phyloP scores from a whole-genome alignment of 192 early-diverging fungal species.

The Linnemannia exigua region DNA sequence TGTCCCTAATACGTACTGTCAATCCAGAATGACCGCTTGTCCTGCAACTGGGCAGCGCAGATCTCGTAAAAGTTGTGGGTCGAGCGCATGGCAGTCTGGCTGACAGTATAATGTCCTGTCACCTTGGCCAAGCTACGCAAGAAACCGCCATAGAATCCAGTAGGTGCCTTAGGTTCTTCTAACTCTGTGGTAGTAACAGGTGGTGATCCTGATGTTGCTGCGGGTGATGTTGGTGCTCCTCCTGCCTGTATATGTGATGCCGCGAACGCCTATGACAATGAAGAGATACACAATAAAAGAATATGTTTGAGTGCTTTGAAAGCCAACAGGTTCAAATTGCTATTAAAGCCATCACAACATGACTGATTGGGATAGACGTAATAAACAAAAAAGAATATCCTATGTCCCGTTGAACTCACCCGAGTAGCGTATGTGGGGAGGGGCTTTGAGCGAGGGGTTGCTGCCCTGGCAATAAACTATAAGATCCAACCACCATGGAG shows the following conservation, averaged over 20 bases:
- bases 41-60: slow-evolving; percentile 61
- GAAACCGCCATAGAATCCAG: slow-evolving; percentile 43
- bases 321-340: no score
- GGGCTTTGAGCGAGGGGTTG: slow-evolving; percentile 22
- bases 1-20: slow-evolving; percentile 45
- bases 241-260: slow-evolving; percentile 27
- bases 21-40: slow-evolving; percentile 64
- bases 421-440: slow-evolving; percentile 22
- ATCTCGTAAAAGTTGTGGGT: slow-evolving; percentile 65
- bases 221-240: slow-evolving; percentile 16
- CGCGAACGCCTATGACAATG: slow-evolving; percentile 17
- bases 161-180: slow-evolving; percentile 11
- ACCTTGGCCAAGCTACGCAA: slow-evolving; percentile 57
- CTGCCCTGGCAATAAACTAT: slow-evolving; percentile 21
- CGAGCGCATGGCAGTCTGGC: slow-evolving; percentile 66
- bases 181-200: neutral
- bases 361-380: neutral
- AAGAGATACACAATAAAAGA: neutral
- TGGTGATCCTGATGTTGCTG: slow-evolving; percentile 7
- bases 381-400: neutral
- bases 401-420: slow-evolving; percentile 20
- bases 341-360: no score
- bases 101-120: slow-evolving; percentile 66
- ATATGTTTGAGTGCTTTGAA: neutral
- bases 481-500: neutral